phyloP scores from a whole-genome alignment of 2,329 filamentous ascomycete genomes.

The Colletotrichum tropicale region DNA sequence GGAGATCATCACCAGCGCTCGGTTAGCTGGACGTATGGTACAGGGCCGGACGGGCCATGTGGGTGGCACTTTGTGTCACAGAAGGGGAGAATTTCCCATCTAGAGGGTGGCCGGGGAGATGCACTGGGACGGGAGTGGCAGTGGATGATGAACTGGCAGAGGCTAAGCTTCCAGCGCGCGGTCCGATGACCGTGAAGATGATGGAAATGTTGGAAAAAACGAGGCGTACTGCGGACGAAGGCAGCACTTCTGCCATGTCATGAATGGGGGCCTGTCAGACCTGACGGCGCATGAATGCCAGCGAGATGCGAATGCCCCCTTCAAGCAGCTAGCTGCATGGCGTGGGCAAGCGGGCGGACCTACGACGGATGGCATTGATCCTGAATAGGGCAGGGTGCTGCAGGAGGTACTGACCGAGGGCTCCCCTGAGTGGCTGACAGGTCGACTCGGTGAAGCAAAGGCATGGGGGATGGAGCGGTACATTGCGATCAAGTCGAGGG shows the following conservation, averaged over 20 bases:
- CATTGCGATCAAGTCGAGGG: background rate
- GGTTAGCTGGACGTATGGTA: background rate
- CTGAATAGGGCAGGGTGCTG: slow-evolving; percentile 14
- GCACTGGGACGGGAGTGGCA: background rate
- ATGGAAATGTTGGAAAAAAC: background rate
- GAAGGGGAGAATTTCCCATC: background rate
- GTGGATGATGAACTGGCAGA: background rate
- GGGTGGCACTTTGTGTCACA: background rate
- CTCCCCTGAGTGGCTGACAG: slow-evolving; percentile 6
- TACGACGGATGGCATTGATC: background rate
- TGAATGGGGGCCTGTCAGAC: background rate
- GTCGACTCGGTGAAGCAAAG: slow-evolving; percentile 14
- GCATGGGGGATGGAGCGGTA: background rate
- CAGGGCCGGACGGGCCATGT: background rate
- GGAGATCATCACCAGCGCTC: background rate
- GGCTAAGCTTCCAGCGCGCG: background rate
- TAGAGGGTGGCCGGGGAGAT: background rate
- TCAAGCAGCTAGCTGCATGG: slow-evolving; percentile 7
- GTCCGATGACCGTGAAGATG: slow-evolving; percentile 5
- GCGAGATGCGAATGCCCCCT: background rate
- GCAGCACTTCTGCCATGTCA: background rate
- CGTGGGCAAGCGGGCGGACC: background rate
- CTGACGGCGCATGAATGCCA: background rate
- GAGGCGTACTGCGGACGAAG: background rate
- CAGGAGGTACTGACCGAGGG: slow-evolving; percentile 7